A percentile compares a stretch with the other conserved stretches of the same genome.
phyloP scores from a whole-genome alignment of 2,329 filamentous ascomycete species.

The Ascochyta lentis region DNA sequence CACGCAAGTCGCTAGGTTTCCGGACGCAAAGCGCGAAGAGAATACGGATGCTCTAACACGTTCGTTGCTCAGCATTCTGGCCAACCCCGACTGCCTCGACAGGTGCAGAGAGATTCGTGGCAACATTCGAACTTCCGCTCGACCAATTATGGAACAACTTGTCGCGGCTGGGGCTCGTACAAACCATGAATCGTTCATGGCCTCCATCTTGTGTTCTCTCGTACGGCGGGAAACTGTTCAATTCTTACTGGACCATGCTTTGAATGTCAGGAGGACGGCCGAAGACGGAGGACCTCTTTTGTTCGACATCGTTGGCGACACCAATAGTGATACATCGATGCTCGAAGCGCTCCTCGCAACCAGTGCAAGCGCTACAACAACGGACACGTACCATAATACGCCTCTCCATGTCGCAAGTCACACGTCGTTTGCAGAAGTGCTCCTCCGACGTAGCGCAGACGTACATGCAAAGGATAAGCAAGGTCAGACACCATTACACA shows the following conservation, averaged over 20 bases:
- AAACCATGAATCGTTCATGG: constrained; percentile 1
- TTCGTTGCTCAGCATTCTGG: not conserved
- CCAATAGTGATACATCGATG: not conserved
- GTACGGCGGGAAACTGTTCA: not conserved
- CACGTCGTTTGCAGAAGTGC: not conserved
- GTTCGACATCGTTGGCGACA: not conserved
- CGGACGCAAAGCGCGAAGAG: not conserved
- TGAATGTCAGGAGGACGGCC: too few species aligned
- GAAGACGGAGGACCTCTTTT: not conserved
- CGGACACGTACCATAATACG: not conserved
- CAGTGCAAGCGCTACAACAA: not conserved
- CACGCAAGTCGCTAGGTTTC: not conserved
- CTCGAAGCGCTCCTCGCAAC: not conserved
- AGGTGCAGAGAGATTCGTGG: not conserved
- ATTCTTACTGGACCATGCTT: not conserved
- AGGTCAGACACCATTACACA: not conserved
- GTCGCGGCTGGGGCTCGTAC: not conserved
- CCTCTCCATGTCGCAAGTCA: not conserved
- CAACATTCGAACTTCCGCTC: too few species aligned
- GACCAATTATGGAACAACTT: not conserved
- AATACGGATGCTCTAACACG: not conserved
- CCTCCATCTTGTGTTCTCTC: not conserved
- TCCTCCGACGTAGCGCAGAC: not conserved
- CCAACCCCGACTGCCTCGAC: not conserved
- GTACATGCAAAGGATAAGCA: not conserved